Conservation (phyloP, 169 alveolate species). For the Plasmodium falciparum region DNA sequence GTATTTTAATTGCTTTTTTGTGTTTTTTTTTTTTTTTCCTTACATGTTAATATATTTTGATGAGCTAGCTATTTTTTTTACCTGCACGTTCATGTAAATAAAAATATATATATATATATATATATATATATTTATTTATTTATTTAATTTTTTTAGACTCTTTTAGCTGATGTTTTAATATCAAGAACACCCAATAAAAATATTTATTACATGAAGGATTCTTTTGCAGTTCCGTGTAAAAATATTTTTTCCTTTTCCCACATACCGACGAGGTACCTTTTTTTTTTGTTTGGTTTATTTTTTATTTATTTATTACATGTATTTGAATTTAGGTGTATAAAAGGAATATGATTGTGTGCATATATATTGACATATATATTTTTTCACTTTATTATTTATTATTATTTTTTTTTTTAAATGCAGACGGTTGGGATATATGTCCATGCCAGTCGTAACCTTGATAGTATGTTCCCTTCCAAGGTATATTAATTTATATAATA, state of each 20-base stretch:
- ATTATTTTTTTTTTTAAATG: background rate
- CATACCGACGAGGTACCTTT: constrained; percentile 78
- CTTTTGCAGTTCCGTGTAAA: constrained; percentile 82
- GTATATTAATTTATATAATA: constrained; percentile 21
- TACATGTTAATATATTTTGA: too few relatives aligned
- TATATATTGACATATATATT: background rate
- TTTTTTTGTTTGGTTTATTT: background rate
- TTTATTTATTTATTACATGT: background rate
- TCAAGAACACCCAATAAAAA: constrained; percentile 77
- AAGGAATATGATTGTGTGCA: constrained; percentile 14
- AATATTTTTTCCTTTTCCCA: constrained; percentile 83
- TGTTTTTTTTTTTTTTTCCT: too few relatives aligned
- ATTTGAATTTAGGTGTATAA: background rate
- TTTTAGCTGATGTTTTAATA: constrained; percentile 82
- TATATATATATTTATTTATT: background rate
- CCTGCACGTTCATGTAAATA: background rate
- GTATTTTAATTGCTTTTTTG: too few relatives aligned
- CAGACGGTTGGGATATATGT: constrained; percentile 85
- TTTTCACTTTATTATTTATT: constrained; percentile 6
- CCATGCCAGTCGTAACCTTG: constrained; percentile 84
- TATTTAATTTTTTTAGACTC: constrained; percentile 34
- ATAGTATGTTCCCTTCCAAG: constrained; percentile 84
- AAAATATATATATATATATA: background rate
- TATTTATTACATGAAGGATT: constrained; percentile 59
- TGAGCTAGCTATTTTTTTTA: too few relatives aligned